These are phyloP conservation scores for Furcasterigmium sp. DNA, from an alignment of 2,329 filamentous ascomycete species.

Conservation along the genomic window DNA sequence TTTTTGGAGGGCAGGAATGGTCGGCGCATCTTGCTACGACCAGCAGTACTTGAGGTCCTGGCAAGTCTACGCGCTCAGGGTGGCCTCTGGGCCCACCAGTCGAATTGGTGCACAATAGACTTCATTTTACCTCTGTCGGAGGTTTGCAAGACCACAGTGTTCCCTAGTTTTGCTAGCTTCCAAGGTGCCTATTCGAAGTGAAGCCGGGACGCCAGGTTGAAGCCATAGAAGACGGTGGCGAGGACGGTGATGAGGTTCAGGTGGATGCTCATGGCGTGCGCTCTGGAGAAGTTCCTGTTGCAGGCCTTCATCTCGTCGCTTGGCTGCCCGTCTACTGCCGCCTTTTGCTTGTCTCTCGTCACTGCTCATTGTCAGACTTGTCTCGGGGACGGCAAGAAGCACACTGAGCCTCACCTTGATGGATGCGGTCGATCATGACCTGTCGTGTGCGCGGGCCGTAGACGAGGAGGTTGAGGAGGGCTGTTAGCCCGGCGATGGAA, in stretches of 20 bases:
- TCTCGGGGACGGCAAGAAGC: no score
- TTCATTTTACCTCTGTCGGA: no score
- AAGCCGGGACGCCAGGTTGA: constrained; percentile 18
- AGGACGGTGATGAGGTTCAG: constrained; percentile 30
- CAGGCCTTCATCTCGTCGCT: constrained; percentile 19
- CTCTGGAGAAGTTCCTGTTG: constrained; percentile 24
- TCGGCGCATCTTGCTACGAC: no score
- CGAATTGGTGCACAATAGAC: no score
- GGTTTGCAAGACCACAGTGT: no score
- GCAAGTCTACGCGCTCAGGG: no score
- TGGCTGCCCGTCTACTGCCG: constrained; percentile 1
- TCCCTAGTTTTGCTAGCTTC: no score
- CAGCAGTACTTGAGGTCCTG: no score
- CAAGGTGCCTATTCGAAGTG: no score
- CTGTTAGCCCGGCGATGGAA: constrained; percentile 21
- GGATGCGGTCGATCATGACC: constrained; percentile 23
- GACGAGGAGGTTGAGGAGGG: constrained; percentile 25
- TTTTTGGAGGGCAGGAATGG: no score
- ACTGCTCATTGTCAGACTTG: constrained; percentile 2
- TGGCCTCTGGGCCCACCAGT: no score
- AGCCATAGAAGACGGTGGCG: constrained; percentile 23
- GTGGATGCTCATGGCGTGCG: constrained; percentile 37
- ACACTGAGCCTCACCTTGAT: constrained; percentile 23
- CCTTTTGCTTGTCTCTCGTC: constrained; percentile 12
- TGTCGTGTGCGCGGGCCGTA: constrained; percentile 30